Percentiles rank a stretch among this genome's conserved stretches.
Evolutionary conservation across 2,329 filamentous ascomycete species (phyloP).

Genomic region (Furcasterigmium furcatum): DNA sequence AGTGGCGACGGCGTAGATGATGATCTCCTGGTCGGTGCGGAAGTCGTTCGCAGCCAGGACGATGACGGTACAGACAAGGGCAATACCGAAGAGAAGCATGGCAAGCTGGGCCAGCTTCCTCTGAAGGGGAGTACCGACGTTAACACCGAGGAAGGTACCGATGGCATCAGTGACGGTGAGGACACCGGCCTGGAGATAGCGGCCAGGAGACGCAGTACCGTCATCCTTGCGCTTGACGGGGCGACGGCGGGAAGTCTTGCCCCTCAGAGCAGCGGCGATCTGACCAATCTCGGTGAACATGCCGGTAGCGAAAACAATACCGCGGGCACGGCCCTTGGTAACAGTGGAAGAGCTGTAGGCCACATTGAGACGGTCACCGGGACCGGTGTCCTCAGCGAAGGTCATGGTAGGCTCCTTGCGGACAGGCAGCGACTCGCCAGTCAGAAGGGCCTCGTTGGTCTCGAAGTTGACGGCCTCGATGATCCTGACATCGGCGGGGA

Average conservation of each 20-base stretch:
- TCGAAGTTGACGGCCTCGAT: conserved; percentile 63
- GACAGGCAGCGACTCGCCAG: conserved; percentile 61
- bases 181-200: conserved; percentile 30
- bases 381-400: conserved; percentile 36
- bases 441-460: conserved; percentile 64
- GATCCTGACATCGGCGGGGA: conserved; percentile 56
- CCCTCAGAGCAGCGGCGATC: conserved; percentile 48
- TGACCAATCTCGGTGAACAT: conserved; percentile 61
- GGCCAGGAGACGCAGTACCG: conserved; percentile 23
- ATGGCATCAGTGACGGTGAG: conserved; percentile 30
- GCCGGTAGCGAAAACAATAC: conserved; percentile 59
- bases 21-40: conserved; percentile 31
- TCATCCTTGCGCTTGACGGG: conserved; percentile 41
- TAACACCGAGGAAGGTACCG: conserved; percentile 45
- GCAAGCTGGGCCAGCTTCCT: conserved; percentile 68
- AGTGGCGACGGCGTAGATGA: conserved; percentile 41
- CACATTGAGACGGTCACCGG: conserved; percentile 59
- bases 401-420: conserved; percentile 46
- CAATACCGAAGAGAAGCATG: conserved; percentile 62
- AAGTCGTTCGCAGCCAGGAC: conserved; percentile 40
- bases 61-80: conserved; percentile 40
- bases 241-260: conserved; percentile 28
- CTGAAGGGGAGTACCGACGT: conserved; percentile 65
- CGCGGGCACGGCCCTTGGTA: conserved; percentile 56
- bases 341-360: conserved; percentile 62